Base-by-base conservation (phyloP, 805 yeast genomes). In the Debaryomyces prosopidis region DNA sequence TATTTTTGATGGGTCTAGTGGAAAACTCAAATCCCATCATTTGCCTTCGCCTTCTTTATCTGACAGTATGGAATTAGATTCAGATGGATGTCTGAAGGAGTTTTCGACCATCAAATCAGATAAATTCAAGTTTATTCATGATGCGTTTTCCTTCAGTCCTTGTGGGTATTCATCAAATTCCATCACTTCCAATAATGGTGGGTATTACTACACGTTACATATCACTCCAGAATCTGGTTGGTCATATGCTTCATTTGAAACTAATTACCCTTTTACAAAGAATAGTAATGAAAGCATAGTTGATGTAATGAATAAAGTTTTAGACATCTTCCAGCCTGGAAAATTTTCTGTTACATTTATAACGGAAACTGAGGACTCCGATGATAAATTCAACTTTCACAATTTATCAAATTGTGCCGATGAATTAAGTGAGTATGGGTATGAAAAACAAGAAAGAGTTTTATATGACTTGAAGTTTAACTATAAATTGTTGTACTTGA, bases 241-340 rank as follows among this genome's bases (percentile, higher is more conserved):
- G 89, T 89, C 97, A 4, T 92, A 92, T 66, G 98, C 98, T 4
- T 87, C 96, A 8, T 94, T 94, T 65, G 98, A 94, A 63, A 83
- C 97, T 16, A 92, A 89, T 63, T 88, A 83, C 34, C 84, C 86
- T 6, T 72, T 72, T 41, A 69, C 79, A 9, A 54, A 51, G 40
- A 50, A 66, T 37, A 36, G 53, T 55, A 49, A 63, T 26, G 54
- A 62, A 11, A 66, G 73, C 50, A 79, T 84, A 55, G 60, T 75
- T 27, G 77, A 76, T n/a, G 82, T 89, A 8, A 64, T 88, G 49
- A 53, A 67, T 35, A 79, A 77, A 33, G 85, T 90, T 2, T 71
- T 90, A 52, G 57, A 66, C 4, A 76, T 86, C 23, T 85, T 92
- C 64, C 73, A 74, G 45, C 98, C 98, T 2, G 81, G 82, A 16